Conservation (phyloP, 176 grass and related monocot genomes). For the Rhynchospora breviuscula region DNA sequence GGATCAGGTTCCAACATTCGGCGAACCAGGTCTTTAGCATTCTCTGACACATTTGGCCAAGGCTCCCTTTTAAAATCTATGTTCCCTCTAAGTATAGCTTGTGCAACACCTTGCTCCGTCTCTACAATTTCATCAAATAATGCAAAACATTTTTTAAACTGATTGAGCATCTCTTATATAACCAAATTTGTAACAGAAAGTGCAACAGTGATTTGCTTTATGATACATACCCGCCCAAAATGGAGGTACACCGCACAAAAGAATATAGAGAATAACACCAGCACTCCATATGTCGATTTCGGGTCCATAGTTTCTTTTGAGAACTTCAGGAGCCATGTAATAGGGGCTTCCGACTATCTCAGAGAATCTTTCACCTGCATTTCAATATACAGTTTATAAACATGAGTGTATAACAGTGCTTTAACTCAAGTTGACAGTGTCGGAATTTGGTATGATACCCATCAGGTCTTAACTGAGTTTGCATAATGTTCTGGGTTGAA, state of each 20-base stretch:
- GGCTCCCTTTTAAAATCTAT: conserved; percentile 98
- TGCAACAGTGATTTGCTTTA: not conserved
- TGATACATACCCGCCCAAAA: conserved; percentile 86
- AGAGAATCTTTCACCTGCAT: conserved; percentile 86
- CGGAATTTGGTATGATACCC: not conserved
- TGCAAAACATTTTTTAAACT: not conserved
- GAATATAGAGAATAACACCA: conserved; percentile 94
- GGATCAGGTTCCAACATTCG: conserved; percentile 92
- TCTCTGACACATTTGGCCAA: conserved; percentile 95
- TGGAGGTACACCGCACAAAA: conserved; percentile 94
- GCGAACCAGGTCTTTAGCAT: conserved; percentile 93
- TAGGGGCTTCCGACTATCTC: conserved; percentile 99
- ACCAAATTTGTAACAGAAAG: not conserved
- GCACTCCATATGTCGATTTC: conserved; percentile 99
- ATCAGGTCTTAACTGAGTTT: not conserved
- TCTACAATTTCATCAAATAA: conserved; percentile 51
- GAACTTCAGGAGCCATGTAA: conserved; percentile 97
- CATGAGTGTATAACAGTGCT: conserved; percentile 14
- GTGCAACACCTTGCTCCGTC: conserved; percentile 98
- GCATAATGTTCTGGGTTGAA: not conserved
- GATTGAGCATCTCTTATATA: not conserved
- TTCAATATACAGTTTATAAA: conserved; percentile 23
- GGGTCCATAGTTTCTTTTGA: conserved; percentile 94
- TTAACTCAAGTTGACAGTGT: not conserved
- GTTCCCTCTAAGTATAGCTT: conserved; percentile 89